Base-by-base conservation (phyloP, 768 basidiomycete genomes). In the Termitomyces sp. region DNA sequence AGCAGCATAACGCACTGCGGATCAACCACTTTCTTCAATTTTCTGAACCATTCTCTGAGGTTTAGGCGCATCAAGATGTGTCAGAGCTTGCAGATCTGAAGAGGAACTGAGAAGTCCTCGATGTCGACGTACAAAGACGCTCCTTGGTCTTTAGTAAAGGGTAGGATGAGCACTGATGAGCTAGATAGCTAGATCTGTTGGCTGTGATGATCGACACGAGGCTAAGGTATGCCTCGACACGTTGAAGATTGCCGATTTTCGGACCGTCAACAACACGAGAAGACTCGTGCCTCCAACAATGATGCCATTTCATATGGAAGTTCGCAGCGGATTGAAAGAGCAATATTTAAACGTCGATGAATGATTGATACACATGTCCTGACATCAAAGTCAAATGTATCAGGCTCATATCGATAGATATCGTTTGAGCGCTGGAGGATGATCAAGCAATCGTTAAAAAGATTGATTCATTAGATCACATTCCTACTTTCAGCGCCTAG, bases 11-110 rank as follows among this genome's bases (percentile, higher is more conserved):
- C 60, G 44, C 53, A 61, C 60, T 43, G 43, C n/a, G 53, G 13
- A 13, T 58, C 53, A 27, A 13, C 47, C n/a, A 16, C 44, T 26
- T 53, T 57, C 34, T 49, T 60, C 26, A 24, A 41, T 53, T 57
- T 60, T 36, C 44, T 48, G 37, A 60, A 57, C 59, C 59, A 60
- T 57, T 53, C 54, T 31, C 44, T 7, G 27, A 51, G 51, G 32
- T 50, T 50, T 42, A 51, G 46, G 26, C 57, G 31, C 55, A 57
- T 53, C 34, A 44, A 36, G 36, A 34, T 10, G 29, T 18, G 51
- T 18, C 26, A 16, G 22, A 52, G 24, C 12, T 27, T n/a, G 7
- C n/a, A 37, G 31, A 42, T 34, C 9, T 31, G 6, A 29, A 47
- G 22, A 32, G 7, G 26, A 53, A 24, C 29, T 52, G 44, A 26